Percentiles rank a stretch among this genome's conserved stretches.
Evolutionary conservation across 805 yeast species (phyloP).

Genomic region (Candida pseudoglaebosa): DNA sequence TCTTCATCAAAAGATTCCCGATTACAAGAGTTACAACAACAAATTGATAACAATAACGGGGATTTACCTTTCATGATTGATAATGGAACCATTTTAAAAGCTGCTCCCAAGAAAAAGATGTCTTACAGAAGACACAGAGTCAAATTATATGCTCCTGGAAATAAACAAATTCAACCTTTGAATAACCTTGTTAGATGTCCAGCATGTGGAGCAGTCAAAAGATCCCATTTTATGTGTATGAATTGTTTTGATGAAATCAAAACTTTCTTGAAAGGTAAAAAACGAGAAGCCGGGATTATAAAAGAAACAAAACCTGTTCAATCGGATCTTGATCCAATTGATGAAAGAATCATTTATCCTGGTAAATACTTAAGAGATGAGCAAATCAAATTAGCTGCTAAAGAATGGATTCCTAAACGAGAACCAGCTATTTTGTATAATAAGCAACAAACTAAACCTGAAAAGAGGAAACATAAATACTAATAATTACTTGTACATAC

Average conservation of each 20-base stretch:
- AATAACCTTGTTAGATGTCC: slow-evolving; percentile 87
- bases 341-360: slow-evolving; percentile 67
- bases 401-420: slow-evolving; percentile 44
- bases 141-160: slow-evolving; percentile 77
- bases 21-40: slow-evolving; percentile 35
- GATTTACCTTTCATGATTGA: slow-evolving; percentile 45
- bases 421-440: slow-evolving; percentile 39
- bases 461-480: not conserved
- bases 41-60: slow-evolving; percentile 30
- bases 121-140: slow-evolving; percentile 84
- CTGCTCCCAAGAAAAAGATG: slow-evolving; percentile 92
- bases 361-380: slow-evolving; percentile 50
- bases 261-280: slow-evolving; percentile 60
- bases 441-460: slow-evolving; percentile 6
- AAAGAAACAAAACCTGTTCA: slow-evolving; percentile 12
- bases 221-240: slow-evolving; percentile 91
- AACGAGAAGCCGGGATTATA: slow-evolving; percentile 18
- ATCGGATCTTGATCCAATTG: slow-evolving; percentile 51
- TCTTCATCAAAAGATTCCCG: slow-evolving; percentile 16
- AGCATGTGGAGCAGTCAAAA: slow-evolving; percentile 88
- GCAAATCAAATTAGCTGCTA: slow-evolving; percentile 26
- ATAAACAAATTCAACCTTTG: slow-evolving; percentile 73
- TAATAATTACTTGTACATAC: no score
- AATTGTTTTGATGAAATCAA: slow-evolving; percentile 83
- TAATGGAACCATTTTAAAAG: slow-evolving; percentile 67